Base-by-base conservation (phyloP, 148 eudicot species). In the Rhododendron ovatum region DNA sequence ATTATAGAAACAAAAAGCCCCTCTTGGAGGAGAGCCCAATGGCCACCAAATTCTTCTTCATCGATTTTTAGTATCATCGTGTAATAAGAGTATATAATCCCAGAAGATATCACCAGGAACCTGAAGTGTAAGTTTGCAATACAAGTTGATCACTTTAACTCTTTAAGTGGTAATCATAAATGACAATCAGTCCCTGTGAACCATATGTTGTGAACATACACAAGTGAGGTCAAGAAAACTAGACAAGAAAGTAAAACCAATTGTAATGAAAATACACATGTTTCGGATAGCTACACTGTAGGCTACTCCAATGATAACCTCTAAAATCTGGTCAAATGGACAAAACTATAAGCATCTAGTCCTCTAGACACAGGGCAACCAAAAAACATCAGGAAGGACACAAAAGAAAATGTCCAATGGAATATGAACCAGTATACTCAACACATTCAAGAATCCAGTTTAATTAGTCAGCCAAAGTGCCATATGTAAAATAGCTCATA, bases 1-100 rank as follows among this genome's bases (percentile, higher is more conserved):
- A 95, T 93, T 53, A 94, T 69, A 17, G 98, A 97, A 86, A 98
- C 98, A 86, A 97, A 93, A 73, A 97, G 95, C 24, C 98, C 98
- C 89, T 97, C 98, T 45, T 97, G 99, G 76, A 97, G 98, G 67
- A 95, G 96, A 85, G 99, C 93, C 51, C 96, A 95, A 78, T 95
- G 99, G 76, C 99, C 98, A 2, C 98, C 99, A 84, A 90, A 95
- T 9, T 97, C 99, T 91, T 97, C 98, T 90, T 95, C 98, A 55
- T 97, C 98, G 50, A 97, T 80, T 88, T 97, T 94, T 47, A 95
- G 90, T 86, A 96, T 78, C 90, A 91, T 82, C n/a, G 95, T 94
- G 85, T 96, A 96, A 89, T 96, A 95, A 7, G 94, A 96, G 43
- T 97, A 97, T 43, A 94, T 91, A 24, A 95, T 91, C 65, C 91